phyloP scores from a whole-genome alignment of 805 yeast species.

The Teunomyces cretensis region DNA sequence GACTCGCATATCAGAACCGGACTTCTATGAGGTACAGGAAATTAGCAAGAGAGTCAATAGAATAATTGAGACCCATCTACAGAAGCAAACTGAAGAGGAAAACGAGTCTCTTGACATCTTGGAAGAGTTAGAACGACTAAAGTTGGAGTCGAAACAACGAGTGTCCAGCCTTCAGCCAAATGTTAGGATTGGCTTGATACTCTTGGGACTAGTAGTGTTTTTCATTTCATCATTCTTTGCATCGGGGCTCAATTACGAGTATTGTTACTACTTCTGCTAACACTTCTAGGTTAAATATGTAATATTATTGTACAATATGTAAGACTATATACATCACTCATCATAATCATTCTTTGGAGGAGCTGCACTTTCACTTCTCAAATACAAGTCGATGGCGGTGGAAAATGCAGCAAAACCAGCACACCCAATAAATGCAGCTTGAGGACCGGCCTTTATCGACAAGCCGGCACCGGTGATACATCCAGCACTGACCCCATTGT shows the following conservation, averaged over 20 bases:
- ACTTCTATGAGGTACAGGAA: neutral
- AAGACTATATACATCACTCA: conserved; percentile 23
- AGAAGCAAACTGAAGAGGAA: neutral
- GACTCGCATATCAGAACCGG: neutral
- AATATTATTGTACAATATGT: conserved; percentile 10
- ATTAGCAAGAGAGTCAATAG: neutral
- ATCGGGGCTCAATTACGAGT: conserved; percentile 35
- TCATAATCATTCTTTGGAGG: conserved; percentile 92
- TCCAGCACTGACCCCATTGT: conserved; percentile 90
- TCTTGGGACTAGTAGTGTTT: conserved; percentile 12
- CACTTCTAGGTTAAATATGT: conserved; percentile 1
- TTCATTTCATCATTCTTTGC: conserved; percentile 23
- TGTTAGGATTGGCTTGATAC: neutral
- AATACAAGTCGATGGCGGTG: conserved; percentile 80
- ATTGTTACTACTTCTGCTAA: conserved; percentile 42
- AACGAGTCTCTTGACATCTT: conserved; percentile 8
- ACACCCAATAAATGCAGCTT: conserved; percentile 87
- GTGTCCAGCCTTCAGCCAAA: neutral
- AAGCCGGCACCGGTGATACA: conserved; percentile 96
- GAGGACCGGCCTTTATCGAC: conserved; percentile 91
- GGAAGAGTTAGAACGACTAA: conserved; percentile 25
- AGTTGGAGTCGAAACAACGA: neutral
- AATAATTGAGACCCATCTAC: neutral
- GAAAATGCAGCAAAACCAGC: conserved; percentile 97
- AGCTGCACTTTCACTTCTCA: conserved; percentile 76